Evolutionary conservation across 1,284 basidiomycete species (phyloP), one percentile per base, ranked within the genome.

Genomic region (Abortiporus biennis): DNA sequence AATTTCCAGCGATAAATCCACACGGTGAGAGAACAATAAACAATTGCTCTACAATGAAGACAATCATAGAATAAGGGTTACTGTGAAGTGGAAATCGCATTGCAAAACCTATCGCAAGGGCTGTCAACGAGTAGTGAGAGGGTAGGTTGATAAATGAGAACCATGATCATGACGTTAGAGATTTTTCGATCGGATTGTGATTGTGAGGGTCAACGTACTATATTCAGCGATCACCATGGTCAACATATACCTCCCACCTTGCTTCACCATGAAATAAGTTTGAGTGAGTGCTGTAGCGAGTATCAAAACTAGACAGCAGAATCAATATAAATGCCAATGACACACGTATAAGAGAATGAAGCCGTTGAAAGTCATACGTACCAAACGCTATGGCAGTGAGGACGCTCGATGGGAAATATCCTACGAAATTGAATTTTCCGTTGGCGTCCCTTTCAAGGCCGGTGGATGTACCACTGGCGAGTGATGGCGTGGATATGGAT

Each of bases 21-120:
- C 84, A 86, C 8, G 85, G 81, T 71, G 79, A 69, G 15, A 92
- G 71, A 47, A 89, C 76, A 3, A 80, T 75, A 58, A 94, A 92
- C 13, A 93, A 64, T 0, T 91, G 89, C 61, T 94, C 90, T 46
- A 93, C 74, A 44, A 94, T 57, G 38, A 93, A 43, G 3, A 54
- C 43, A 21, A 38, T 38, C 38, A 47, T 13, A 11, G 13, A 42
- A 22, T 68, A 66, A 2, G 67, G 69, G 49, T 68, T 47, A 5
- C 48, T 37, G 55, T 75, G 63, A 31, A 74, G 54, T 34, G 62
- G 69, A 40, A 68, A 76, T 27, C 78, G 70, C 35, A 63, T 61
- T 4, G 57, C 68, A 40, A 81, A 57, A 20, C 79, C 78, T 9
- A 70, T 51, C 0, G 71, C 68, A 39, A 74, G 76, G 21, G 39